A percentile compares a stretch with the other conserved stretches of the same genome.
Evolutionary conservation across 257 asterid genomes (phyloP).

Genomic region (Avicennia marina): DNA sequence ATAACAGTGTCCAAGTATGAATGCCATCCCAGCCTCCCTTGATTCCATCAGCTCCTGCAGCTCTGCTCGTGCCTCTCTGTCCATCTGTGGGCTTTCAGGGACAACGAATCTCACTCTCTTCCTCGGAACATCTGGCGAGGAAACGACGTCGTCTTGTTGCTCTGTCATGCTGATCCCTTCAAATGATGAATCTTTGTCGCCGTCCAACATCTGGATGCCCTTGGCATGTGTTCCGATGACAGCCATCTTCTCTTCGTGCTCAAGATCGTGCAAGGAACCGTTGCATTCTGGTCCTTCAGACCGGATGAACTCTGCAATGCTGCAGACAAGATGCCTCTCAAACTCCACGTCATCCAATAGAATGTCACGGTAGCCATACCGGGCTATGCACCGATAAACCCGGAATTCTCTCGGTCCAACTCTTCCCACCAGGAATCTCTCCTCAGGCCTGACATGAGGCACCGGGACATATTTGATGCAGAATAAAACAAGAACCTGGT

Average conservation of each 20-base stretch:
- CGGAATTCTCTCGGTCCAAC: conserved; percentile 74
- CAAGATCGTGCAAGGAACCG: conserved; percentile 19
- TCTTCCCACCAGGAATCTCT: conserved; percentile 82
- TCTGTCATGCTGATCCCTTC: conserved; percentile 36
- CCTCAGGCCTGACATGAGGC: conserved; percentile 87
- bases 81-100: conserved; percentile 55
- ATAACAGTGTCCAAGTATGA: conserved; percentile 73
- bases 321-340: conserved; percentile 77
- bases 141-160: too few species aligned
- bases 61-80: conserved; percentile 38
- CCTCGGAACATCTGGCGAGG: conserved; percentile 20
- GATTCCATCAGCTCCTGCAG: conserved; percentile 73
- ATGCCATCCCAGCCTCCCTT: conserved; percentile 90
- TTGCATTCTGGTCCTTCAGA: conserved; percentile 43
- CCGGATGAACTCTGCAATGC: conserved; percentile 79
- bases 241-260: conserved; percentile 50
- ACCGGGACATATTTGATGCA: conserved; percentile 86
- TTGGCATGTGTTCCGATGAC: conserved; percentile 59
- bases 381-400: conserved; percentile 78
- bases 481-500: conserved; percentile 72
- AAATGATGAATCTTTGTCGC: conserved; percentile 25
- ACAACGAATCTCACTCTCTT: conserved; percentile 68
- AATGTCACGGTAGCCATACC: conserved; percentile 77
- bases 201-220: conserved; percentile 38
- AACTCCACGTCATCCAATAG: conserved; percentile 73